Evolutionary conservation across 768 basidiomycete genomes (phyloP), one percentile per base, ranked within the genome.

Genomic region (Floccularia luteovirens): DNA sequence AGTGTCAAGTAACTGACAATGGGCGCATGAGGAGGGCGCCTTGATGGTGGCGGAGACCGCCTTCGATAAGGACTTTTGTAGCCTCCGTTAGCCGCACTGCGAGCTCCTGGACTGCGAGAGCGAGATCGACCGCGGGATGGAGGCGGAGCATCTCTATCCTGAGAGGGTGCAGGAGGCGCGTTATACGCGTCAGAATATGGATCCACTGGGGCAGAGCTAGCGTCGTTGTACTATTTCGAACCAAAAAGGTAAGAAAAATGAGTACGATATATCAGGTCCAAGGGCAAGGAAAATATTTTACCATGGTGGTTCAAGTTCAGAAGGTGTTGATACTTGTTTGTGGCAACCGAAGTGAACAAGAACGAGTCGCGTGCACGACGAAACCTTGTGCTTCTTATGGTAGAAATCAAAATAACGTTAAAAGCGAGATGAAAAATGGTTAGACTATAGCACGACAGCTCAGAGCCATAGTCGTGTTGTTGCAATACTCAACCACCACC

Each of bases 131-230:
- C 79, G 43, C 84, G 74, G 25, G 75, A 52, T 8, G 74, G 60
- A 13, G 69, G 62, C 12, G 64, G 58, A 43, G 84, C 82, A 33
- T 78, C 72, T 47, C 77, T 74, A 21, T 74, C 61, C 22, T 74
- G 52, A 7, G 72, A 61, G 10, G 75, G 56, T 1, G 71, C 58
- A 2, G 75, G 72, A 28, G 80, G 75, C 23, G 75, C 81, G 50
- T 74, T 85, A 63, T 86, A 88, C 37, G 82, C 82, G 57, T 90
- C 88, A 31, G 82, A 77, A 60, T 89, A 89, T 12, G 87, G 85
- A 65, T 90, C 87, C 14, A 80, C 76, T n/a, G n/a, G n/a, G n/a
- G n/a, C n/a, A n/a, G n/a, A 23, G 80, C 63, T 36, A 75, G 56
- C 42, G 72, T 62, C 3, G 69, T 57, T 50, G 71, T 58, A 43